Base-by-base conservation (phyloP, 2,329 filamentous ascomycete species). In the Polychaeton citri region DNA sequence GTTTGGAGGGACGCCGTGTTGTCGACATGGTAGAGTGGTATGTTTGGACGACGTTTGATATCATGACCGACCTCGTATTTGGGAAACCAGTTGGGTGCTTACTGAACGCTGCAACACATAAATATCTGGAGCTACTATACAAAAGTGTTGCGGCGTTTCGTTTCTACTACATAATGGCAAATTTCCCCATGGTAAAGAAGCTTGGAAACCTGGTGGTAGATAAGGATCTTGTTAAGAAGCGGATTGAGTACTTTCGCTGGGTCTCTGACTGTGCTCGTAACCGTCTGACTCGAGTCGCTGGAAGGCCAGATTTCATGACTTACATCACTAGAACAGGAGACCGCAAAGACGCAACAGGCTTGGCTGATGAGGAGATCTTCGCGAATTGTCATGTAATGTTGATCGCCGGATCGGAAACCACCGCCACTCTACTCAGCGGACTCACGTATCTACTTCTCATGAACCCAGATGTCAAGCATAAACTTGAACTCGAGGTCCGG, bases 331-430 rank as follows among this genome's bases (percentile, higher is more conserved):
- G n/a, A n/a, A n/a, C n/a, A n/a, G n/a, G n/a, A 12, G n/a, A 36
- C 16, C 17, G 30, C 18, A 18, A 36, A 20, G 18, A 6, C 13
- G 43, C 54, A 21, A 52, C 3, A 40, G 53, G 6, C 35, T 56
- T 8, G 48, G 53, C 42, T 42, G 39, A 37, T 12, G 44, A 34
- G 0, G 53, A 58, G 34, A 52, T 62, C n/a, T 44, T 55, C 35
- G 44, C 49, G 1, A 61, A 57, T n/a, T n/a, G n/a, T n/a, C n/a
- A n/a, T n/a, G n/a, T n/a, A n/a, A 82, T 82, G 78, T 62, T 67
- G 42, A 72, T 81, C 46, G 83, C 83, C 1, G 81, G 82, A 3
- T 79, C 74, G 2, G 83, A 90, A 57, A 88, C 82, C 1, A 88
- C 82, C 0, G 81, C 79, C 26, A 87, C 87, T 50, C 75, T 72